These are phyloP conservation scores for Zopfia rhizophila DNA, from an alignment of 2,329 filamentous ascomycete genomes.

Conservation along the genomic window DNA sequence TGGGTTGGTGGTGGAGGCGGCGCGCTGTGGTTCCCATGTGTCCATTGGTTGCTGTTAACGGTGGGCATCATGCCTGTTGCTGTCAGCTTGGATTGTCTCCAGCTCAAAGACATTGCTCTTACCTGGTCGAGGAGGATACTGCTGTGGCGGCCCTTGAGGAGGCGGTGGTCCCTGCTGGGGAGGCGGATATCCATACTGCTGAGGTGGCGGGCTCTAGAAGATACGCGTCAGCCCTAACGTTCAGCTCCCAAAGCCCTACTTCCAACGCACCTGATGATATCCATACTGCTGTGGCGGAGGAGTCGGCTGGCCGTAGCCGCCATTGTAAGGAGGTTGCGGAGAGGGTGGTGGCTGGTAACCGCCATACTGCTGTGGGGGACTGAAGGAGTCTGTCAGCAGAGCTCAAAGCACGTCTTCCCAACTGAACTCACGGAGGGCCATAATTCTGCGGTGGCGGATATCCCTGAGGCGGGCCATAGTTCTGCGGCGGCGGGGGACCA, in stretches of 20 bases:
- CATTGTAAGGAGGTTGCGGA: slow-evolving; percentile 52
- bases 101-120: slow-evolving; percentile 9
- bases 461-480: slow-evolving; percentile 43
- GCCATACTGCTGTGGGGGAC: slow-evolving; percentile 49
- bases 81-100: slow-evolving; percentile 35
- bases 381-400: slow-evolving; percentile 18
- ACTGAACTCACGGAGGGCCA: slow-evolving; percentile 28
- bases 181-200: slow-evolving; percentile 42
- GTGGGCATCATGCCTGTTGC: slow-evolving; percentile 63
- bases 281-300: slow-evolving; percentile 57
- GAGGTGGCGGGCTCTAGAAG: slow-evolving; percentile 45
- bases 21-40: slow-evolving; percentile 65
- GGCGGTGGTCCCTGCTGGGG: slow-evolving; percentile 31
- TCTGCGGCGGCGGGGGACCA: slow-evolving; percentile 53
- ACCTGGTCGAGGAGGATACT: slow-evolving; percentile 35
- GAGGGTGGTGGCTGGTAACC: slow-evolving; percentile 48
- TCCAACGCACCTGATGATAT: slow-evolving; percentile 51
- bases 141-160: slow-evolving; percentile 22
- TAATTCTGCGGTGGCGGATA: slow-evolving; percentile 43
- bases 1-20: slow-evolving; percentile 73
- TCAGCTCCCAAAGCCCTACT: slow-evolving; percentile 8
- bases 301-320: slow-evolving; percentile 48
- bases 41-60: slow-evolving; percentile 48
- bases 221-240: slow-evolving; percentile 29
- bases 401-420: not conserved